Conservation (phyloP, 768 basidiomycete species). For the Serendipita sp. region DNA sequence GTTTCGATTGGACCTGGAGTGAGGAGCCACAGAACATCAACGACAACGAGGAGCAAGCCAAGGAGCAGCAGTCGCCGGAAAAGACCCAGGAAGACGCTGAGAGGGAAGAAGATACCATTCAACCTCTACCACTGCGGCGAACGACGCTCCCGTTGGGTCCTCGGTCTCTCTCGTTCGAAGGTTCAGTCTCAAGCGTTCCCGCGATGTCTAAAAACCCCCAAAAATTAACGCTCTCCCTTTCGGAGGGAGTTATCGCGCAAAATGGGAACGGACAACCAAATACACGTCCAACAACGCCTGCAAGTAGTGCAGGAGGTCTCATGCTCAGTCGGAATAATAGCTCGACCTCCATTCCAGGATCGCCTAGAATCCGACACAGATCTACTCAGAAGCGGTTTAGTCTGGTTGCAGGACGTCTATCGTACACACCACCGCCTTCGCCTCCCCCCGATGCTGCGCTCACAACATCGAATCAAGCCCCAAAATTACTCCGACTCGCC, state of each 20-base stretch:
- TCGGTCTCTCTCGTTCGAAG: slow-evolving; percentile 9
- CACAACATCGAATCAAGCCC: slow-evolving; percentile 21
- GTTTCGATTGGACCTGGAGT: slow-evolving; percentile 55
- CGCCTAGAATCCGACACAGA: slow-evolving; percentile 32
- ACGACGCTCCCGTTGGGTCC: neutral
- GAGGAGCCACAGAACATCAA: slow-evolving; percentile 20
- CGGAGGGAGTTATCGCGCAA: neutral
- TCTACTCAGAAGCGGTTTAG: slow-evolving; percentile 79
- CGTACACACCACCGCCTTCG: slow-evolving; percentile 51
- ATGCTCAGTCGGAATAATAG: neutral
- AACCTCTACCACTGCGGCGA: slow-evolving; percentile 10
- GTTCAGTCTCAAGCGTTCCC: slow-evolving; percentile 13
- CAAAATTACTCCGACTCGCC: slow-evolving; percentile 44
- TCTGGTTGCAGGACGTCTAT: slow-evolving; percentile 66
- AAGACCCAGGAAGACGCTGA: slow-evolving; percentile 9
- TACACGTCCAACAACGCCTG: neutral
- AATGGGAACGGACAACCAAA: neutral
- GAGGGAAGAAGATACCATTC: slow-evolving; percentile 7
- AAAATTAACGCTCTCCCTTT: slow-evolving; percentile 2
- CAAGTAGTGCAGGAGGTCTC: neutral
- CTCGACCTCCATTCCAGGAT: neutral
- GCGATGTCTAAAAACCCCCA: neutral
- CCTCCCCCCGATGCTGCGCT: slow-evolving; percentile 27
- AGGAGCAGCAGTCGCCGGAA: slow-evolving; percentile 2
- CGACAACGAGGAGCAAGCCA: slow-evolving; percentile 9